These are phyloP conservation scores for Coccomyxa subellipsoidea DNA, from an alignment of 163 green algal genomes.

Conservation along the genomic window DNA sequence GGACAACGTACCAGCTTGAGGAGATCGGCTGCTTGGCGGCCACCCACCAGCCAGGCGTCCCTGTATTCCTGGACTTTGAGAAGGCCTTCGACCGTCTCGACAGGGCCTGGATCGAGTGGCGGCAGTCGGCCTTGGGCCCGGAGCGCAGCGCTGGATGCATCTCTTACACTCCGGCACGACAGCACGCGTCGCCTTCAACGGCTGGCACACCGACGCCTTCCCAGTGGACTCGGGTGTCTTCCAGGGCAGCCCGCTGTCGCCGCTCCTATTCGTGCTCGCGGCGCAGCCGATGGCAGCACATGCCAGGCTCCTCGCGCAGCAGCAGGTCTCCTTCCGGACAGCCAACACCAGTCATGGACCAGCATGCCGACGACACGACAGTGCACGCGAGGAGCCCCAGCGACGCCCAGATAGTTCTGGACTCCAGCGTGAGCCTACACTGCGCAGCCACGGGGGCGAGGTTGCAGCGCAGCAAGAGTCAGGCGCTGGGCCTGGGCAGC, in stretches of 20 bases:
- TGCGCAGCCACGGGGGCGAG: neutral
- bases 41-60: neutral
- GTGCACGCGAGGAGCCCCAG: neutral
- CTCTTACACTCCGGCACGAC: conserved; percentile 11
- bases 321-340: neutral
- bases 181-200: neutral
- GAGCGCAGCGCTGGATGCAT: conserved; percentile 17
- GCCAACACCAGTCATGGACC: neutral
- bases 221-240: neutral
- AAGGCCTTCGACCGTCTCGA: conserved; percentile 35
- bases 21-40: conserved; percentile 10
- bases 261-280: too few relatives aligned
- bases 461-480: neutral
- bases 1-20: conserved; percentile 26
- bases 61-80: conserved; percentile 32
- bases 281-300: neutral
- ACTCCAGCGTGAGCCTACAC: neutral
- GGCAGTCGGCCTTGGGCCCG: conserved; percentile 6
- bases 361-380: conserved; percentile 17
- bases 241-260: too few relatives aligned
- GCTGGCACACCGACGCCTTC: neutral
- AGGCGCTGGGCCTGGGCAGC: neutral
- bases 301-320: neutral
- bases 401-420: neutral
- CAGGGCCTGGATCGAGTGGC: conserved; percentile 12